Evolutionary conservation across 768 basidiomycete species (phyloP).

Genomic region (Mycena galopus): DNA sequence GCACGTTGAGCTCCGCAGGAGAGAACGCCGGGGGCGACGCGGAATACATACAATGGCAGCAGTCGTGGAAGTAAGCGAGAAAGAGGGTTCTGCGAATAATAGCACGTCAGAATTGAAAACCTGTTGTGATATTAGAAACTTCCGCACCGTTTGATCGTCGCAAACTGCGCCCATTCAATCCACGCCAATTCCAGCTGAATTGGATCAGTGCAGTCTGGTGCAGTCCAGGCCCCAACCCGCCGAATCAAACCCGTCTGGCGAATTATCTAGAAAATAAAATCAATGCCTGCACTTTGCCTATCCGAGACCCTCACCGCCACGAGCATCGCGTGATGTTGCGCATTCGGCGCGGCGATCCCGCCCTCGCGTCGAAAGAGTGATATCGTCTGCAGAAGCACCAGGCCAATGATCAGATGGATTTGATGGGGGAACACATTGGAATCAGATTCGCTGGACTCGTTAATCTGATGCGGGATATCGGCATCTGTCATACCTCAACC

Average conservation of each 20-base stretch:
- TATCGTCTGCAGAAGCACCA: constrained; percentile 67
- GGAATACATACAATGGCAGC: constrained; percentile 67
- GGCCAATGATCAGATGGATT: constrained; percentile 60
- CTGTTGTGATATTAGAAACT: neutral
- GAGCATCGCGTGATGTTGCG: constrained; percentile 68
- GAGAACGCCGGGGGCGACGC: constrained; percentile 61
- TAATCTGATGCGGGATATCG: neutral
- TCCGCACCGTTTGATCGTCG: constrained; percentile 69
- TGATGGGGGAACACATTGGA: constrained; percentile 41
- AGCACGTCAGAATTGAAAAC: neutral
- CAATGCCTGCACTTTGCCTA: neutral
- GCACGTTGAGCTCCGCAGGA: constrained; percentile 62
- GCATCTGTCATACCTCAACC: neutral
- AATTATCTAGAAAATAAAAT: constrained; percentile 57
- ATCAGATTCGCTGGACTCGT: neutral
- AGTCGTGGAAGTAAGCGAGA: constrained; percentile 70
- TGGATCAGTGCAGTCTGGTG: constrained; percentile 53
- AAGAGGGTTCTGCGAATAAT: constrained; percentile 55
- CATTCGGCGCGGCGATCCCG: constrained; percentile 43
- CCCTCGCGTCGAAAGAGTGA: constrained; percentile 64
- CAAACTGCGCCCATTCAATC: constrained; percentile 69
- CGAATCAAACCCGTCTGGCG: constrained; percentile 61
- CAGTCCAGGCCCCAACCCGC: constrained; percentile 58
- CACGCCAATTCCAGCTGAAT: constrained; percentile 58
- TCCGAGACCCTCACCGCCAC: constrained; percentile 57